These are phyloP conservation scores for Rubia tinctorum DNA, from an alignment of 305 asterid genomes.

Conservation along the genomic window DNA sequence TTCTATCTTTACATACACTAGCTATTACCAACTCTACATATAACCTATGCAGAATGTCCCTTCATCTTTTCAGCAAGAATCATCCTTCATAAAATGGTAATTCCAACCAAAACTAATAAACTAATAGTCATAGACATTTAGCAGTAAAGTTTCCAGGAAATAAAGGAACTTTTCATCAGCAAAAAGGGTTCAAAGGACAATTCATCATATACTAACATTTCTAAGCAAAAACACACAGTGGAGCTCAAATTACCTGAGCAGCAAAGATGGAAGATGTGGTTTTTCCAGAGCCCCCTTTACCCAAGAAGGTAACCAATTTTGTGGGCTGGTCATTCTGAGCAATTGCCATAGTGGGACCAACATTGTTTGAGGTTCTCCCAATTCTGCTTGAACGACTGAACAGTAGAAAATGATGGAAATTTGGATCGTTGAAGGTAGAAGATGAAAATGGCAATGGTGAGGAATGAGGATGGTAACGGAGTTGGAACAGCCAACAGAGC, in stretches of 20 bases:
- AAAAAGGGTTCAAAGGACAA: neutral
- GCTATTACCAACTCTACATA: neutral
- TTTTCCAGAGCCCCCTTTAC: slow-evolving; percentile 97
- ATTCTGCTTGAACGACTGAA: neutral
- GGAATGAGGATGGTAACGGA: slow-evolving; percentile 1
- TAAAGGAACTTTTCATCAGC: neutral
- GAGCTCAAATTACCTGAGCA: slow-evolving; percentile 60
- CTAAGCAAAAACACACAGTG: neutral
- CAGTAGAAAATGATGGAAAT: slow-evolving; percentile 25
- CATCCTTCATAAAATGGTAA: neutral
- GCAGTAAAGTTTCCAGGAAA: neutral
- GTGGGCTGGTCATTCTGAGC: slow-evolving; percentile 46
- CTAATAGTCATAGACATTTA: neutral
- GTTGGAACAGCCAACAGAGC: slow-evolving; percentile 1
- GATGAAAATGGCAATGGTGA: slow-evolving; percentile 20
- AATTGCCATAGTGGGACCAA: slow-evolving; percentile 30
- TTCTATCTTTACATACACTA: neutral
- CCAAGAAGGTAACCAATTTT: slow-evolving; percentile 73
- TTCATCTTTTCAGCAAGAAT: neutral
- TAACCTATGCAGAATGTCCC: neutral
- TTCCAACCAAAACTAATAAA: neutral
- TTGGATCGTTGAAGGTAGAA: slow-evolving; percentile 12
- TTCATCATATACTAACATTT: neutral
- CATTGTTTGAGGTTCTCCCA: slow-evolving; percentile 26
- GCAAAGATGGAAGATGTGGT: slow-evolving; percentile 88